Percentiles rank a stretch among this genome's conserved stretches.
phyloP scores from a whole-genome alignment of 495 filamentous ascomycete genomes.

The Margaritispora aquatica region DNA sequence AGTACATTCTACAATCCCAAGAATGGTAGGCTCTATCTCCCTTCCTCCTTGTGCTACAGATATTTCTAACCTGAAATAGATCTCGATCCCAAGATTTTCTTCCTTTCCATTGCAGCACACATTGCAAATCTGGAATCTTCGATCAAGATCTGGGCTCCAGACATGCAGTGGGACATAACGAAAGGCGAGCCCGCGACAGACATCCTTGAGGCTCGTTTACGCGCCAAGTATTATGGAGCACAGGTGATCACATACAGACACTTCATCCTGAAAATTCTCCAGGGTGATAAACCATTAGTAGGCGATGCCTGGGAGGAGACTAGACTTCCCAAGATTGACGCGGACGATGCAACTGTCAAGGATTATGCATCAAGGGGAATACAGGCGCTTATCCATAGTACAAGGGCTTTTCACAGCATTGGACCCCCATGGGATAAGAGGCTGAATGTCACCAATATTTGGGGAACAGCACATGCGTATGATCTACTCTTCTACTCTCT shows the following conservation, averaged over 20 bases:
- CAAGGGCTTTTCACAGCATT: conserved; percentile 74
- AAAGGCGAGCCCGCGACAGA: conserved; percentile 60
- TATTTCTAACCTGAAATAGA: conserved; percentile 11
- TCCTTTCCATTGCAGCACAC: conserved; percentile 43
- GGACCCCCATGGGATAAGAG: conserved; percentile 44
- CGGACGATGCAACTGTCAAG: conserved; percentile 43
- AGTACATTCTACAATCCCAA: conserved; percentile 65
- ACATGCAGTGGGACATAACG: conserved; percentile 56
- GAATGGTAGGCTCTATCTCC: conserved; percentile 9
- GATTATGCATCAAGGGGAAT: conserved; percentile 53
- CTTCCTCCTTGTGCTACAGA: neutral
- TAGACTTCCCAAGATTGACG: conserved; percentile 26
- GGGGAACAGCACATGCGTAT: conserved; percentile 96
- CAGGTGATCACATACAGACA: conserved; percentile 84
- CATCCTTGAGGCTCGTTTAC: conserved; percentile 77
- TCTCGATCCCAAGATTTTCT: conserved; percentile 4
- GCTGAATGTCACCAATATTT: conserved; percentile 86
- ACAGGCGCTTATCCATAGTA: conserved; percentile 74
- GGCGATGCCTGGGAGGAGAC: conserved; percentile 9
- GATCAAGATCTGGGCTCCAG: conserved; percentile 31
- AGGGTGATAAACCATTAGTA: conserved; percentile 31
- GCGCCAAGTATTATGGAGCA: conserved; percentile 93
- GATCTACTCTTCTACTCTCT: conserved; percentile 29
- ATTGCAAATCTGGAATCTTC: conserved; percentile 35
- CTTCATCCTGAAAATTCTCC: conserved; percentile 63